Evolutionary conservation across 768 basidiomycete species (phyloP).

Genomic region (Boletus subparvulus): DNA sequence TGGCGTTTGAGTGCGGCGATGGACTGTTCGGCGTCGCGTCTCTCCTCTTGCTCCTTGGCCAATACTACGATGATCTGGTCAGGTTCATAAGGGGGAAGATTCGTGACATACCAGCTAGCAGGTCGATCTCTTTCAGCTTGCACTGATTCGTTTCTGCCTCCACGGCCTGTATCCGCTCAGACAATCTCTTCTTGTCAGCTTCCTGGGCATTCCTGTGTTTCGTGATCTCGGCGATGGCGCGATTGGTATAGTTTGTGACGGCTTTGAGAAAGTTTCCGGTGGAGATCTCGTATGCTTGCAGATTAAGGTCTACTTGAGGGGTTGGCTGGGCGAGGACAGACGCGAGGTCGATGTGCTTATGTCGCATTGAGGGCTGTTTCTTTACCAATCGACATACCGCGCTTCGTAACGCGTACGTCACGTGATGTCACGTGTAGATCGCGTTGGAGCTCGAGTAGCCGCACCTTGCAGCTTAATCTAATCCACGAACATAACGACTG

Average conservation of each 20-base stretch:
- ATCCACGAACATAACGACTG: background rate
- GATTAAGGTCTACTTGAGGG: slow-evolving; percentile 63
- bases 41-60: slow-evolving; percentile 69
- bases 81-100: background rate
- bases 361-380: slow-evolving; percentile 23
- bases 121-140: slow-evolving; percentile 75
- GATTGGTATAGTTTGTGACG: slow-evolving; percentile 68
- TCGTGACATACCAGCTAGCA: slow-evolving; percentile 63
- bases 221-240: slow-evolving; percentile 67
- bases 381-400: background rate
- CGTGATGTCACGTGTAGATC: slow-evolving; percentile 20
- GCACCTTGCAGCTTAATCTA: background rate
- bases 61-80: slow-evolving; percentile 42
- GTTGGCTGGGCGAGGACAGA: slow-evolving; percentile 52
- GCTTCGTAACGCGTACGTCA: slow-evolving; percentile 19
- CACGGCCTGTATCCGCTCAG: slow-evolving; percentile 59
- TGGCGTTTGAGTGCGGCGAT: slow-evolving; percentile 64
- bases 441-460: background rate
- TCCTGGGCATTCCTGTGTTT: slow-evolving; percentile 62
- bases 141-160: slow-evolving; percentile 74
- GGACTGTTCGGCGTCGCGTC: slow-evolving; percentile 64
- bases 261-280: slow-evolving; percentile 73
- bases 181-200: slow-evolving; percentile 57
- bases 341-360: slow-evolving; percentile 59
- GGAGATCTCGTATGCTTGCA: slow-evolving; percentile 61